Percentiles rank a stretch among this genome's conserved stretches.
Conservation (phyloP, 306 rosid genomes). For the Prosopis cineraria region DNA sequence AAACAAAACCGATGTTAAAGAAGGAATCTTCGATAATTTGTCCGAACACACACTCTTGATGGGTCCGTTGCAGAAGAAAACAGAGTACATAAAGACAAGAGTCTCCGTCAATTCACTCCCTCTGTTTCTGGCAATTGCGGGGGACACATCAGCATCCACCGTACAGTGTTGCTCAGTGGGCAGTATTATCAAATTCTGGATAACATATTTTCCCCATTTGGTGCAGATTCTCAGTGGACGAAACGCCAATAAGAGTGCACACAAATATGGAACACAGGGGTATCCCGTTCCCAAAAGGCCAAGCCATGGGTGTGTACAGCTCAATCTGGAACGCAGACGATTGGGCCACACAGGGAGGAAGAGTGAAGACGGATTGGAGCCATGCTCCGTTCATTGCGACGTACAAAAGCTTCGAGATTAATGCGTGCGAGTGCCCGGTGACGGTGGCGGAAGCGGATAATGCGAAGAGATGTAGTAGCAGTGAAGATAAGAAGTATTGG, state of each 20-base stretch:
- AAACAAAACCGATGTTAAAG: background rate
- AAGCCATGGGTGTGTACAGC: constrained; percentile 89
- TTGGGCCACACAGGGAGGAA: constrained; percentile 97
- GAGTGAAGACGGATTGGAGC: constrained; percentile 91
- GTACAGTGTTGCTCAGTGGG: background rate
- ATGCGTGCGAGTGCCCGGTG: constrained; percentile 65
- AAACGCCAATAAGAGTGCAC: constrained; percentile 89
- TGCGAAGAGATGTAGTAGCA: constrained; percentile 56
- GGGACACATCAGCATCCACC: constrained; percentile 21
- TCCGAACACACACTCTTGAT: background rate
- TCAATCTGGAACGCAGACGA: constrained; percentile 97
- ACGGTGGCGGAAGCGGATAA: constrained; percentile 44
- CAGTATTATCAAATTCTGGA: background rate
- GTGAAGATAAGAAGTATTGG: constrained; percentile 68
- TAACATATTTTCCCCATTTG: background rate
- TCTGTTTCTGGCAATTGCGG: constrained; percentile 11
- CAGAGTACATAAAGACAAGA: background rate
- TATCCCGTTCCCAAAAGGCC: constrained; percentile 74
- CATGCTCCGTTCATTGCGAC: constrained; percentile 79
- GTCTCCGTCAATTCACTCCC: constrained; percentile 20
- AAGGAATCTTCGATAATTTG: constrained; percentile 49
- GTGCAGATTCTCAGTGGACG: constrained; percentile 77
- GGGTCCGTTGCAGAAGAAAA: background rate
- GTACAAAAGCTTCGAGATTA: constrained; percentile 65
- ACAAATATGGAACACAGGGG: constrained; percentile 86